Percentiles rank a stretch among this genome's conserved stretches.
These are phyloP conservation scores for Kluyveromyces aestuarii DNA, from an alignment of 805 yeast genomes.

Conservation along the genomic window DNA sequence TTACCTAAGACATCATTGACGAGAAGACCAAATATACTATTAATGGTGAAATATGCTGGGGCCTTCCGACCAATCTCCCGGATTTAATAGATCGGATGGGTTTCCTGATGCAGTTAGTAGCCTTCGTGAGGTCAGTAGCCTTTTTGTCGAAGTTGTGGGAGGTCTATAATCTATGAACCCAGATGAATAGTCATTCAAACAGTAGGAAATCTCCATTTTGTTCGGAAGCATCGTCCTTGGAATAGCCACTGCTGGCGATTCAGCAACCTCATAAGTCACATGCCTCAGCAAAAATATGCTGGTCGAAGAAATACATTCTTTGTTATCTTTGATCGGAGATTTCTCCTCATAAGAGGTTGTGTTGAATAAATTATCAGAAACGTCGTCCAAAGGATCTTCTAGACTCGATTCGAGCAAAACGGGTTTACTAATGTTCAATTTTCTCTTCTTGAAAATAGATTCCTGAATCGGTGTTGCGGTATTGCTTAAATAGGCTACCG, in stretches of 20 bases:
- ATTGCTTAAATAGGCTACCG: slow-evolving; percentile 2
- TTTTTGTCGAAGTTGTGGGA: not conserved
- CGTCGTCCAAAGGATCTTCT: not conserved
- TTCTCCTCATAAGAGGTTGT: slow-evolving; percentile 1
- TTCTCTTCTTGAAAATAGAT: slow-evolving; percentile 1
- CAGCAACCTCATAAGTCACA: not conserved
- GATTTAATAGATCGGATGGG: slow-evolving; percentile 6
- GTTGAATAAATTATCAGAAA: not conserved
- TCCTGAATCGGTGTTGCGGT: slow-evolving; percentile 2
- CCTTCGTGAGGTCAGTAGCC: slow-evolving; percentile 3
- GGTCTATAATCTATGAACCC: not conserved
- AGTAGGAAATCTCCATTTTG: slow-evolving; percentile 9
- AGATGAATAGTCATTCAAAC: slow-evolving; percentile 4
- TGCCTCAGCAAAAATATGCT: slow-evolving; percentile 2
- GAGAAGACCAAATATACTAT: not conserved
- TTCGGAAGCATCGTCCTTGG: slow-evolving; percentile 5
- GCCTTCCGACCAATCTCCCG: slow-evolving; percentile 14
- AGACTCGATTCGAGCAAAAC: not conserved
- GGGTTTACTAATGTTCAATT: slow-evolving; percentile 1
- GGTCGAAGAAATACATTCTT: not conserved
- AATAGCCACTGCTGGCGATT: not conserved
- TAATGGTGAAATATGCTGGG: slow-evolving; percentile 16
- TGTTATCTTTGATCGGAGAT: not conserved
- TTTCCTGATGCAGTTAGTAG: slow-evolving; percentile 7
- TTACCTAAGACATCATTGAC: no score